Percentiles rank a stretch among this genome's conserved stretches.
Conservation (phyloP, 2,329 filamentous ascomycete genomes). For the Diplodia seriata region DNA sequence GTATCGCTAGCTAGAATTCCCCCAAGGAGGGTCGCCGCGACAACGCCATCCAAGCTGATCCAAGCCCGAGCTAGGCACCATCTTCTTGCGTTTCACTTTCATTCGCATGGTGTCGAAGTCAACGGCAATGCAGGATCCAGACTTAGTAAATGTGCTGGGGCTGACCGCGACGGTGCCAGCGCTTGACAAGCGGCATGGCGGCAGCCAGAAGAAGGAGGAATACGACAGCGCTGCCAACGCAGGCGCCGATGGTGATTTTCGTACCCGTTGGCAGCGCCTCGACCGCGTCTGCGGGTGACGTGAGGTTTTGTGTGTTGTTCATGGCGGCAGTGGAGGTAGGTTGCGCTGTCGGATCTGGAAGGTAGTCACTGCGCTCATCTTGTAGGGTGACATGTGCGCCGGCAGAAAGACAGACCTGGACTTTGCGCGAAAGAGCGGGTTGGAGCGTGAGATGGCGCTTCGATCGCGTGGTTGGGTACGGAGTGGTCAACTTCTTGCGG, state of each 20-base stretch:
- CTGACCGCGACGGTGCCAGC: neutral
- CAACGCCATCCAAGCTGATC: neutral
- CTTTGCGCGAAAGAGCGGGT: neutral
- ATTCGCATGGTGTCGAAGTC: neutral
- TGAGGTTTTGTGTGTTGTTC: neutral
- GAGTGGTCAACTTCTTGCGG: neutral
- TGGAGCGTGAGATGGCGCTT: neutral
- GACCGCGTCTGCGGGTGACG: neutral
- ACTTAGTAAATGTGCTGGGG: neutral
- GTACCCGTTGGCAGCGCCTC: neutral
- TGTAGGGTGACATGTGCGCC: neutral
- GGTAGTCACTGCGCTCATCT: constrained; percentile 12
- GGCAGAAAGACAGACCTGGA: constrained; percentile 3
- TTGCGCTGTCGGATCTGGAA: neutral
- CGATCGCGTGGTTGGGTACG: neutral
- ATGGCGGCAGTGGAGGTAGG: too few relatives aligned
- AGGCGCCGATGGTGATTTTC: neutral
- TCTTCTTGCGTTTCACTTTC: neutral
- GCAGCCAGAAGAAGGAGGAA: neutral
- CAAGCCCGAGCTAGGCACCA: neutral
- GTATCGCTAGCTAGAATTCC: neutral
- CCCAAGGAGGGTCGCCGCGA: neutral
- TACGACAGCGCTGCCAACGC: neutral
- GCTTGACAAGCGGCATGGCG: neutral
- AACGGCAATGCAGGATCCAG: neutral